Percentiles rank a stretch among this genome's conserved stretches.
Evolutionary conservation across 2,329 filamentous ascomycete species (phyloP).

Genomic region (Trichoderma oligosporum): DNA sequence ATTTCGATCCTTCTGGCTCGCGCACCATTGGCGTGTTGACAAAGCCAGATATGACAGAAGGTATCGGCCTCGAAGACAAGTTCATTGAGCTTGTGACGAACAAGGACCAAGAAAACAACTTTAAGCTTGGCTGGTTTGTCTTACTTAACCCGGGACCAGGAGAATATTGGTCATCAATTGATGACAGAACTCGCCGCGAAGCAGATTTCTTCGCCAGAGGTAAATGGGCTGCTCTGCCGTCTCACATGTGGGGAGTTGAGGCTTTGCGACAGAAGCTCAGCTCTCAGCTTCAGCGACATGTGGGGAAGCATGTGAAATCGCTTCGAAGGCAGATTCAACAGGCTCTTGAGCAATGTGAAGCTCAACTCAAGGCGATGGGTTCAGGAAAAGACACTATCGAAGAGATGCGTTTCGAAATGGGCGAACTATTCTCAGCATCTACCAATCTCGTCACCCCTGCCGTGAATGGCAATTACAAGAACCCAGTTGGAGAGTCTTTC

Average conservation of each 20-base stretch:
- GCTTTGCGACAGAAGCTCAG: conserved; percentile 48
- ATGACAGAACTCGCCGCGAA: conserved; percentile 42
- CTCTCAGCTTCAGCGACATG: conserved; percentile 48
- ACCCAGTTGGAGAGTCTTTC: conserved; percentile 49
- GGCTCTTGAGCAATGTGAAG: conserved; percentile 46
- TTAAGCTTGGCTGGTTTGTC: conserved; percentile 51
- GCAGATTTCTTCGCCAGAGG: conserved; percentile 48
- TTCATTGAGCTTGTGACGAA: conserved; percentile 52
- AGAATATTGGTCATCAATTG: conserved; percentile 42
- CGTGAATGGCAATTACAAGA: conserved; percentile 54
- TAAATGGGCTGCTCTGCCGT: conserved; percentile 47
- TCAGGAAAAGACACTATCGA: conserved; percentile 49
- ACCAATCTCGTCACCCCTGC: conserved; percentile 53
- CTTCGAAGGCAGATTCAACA: conserved; percentile 50
- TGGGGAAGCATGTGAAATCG: conserved; percentile 49
- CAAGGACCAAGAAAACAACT: conserved; percentile 47
- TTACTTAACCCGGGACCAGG: conserved; percentile 48
- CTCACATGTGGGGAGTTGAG: conserved; percentile 45
- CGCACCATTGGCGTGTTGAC: conserved; percentile 51
- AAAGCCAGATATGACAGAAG: conserved; percentile 51
- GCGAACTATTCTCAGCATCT: conserved; percentile 49
- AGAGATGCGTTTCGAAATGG: conserved; percentile 52
- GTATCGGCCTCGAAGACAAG: conserved; percentile 51
- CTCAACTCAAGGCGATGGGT: conserved; percentile 48
- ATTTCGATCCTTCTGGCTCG: conserved; percentile 48